Percentiles rank a stretch among this genome's conserved stretches.
Conservation (phyloP, 768 basidiomycete genomes). For the Tulasnella sp. region DNA sequence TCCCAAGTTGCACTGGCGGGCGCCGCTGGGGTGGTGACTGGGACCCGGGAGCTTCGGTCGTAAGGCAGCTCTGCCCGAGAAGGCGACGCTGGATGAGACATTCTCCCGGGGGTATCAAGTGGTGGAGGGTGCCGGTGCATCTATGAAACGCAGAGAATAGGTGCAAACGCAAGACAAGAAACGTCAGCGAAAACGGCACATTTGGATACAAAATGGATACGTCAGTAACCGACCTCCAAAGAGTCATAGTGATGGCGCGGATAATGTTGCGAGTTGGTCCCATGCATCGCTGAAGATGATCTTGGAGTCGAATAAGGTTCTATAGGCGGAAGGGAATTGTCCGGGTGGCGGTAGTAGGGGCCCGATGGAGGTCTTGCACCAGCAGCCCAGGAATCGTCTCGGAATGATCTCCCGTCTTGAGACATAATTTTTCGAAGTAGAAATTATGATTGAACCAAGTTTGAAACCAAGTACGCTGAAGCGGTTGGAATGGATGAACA, state of each 20-base stretch:
- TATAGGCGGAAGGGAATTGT: background rate
- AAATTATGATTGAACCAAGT: background rate
- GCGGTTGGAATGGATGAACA: background rate
- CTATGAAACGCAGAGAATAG: background rate
- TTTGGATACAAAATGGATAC: slow-evolving; percentile 6
- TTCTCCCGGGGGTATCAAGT: background rate
- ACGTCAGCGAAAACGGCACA: background rate
- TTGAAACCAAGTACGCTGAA: background rate
- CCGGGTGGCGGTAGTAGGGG: background rate
- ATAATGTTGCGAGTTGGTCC: background rate
- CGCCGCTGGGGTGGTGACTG: background rate
- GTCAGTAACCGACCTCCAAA: background rate
- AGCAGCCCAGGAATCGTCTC: background rate
- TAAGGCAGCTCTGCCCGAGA: background rate
- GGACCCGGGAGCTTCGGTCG: background rate
- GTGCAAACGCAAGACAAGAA: background rate
- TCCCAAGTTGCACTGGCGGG: background rate
- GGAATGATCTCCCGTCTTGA: slow-evolving; percentile 1
- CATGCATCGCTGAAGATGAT: background rate
- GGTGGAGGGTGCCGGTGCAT: background rate
- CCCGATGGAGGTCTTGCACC: background rate
- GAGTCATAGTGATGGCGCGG: background rate
- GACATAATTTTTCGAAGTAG: background rate
- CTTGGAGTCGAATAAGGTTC: background rate
- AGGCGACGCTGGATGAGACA: background rate